phyloP scores from a whole-genome alignment of 202 grass and related monocot genomes.

The Saccharum hybrid region DNA sequence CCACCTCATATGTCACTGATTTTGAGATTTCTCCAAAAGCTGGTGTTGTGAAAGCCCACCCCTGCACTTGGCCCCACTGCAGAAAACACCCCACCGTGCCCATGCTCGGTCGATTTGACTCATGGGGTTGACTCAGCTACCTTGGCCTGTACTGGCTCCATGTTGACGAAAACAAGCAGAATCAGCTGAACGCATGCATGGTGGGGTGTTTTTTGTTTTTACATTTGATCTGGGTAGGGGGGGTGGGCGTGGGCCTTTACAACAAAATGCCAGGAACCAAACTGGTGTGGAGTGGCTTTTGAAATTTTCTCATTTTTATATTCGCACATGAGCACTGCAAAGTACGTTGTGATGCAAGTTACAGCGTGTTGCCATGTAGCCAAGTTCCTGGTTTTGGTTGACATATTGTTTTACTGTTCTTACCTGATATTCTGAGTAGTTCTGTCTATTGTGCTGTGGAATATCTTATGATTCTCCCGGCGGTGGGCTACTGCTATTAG shows the following conservation, averaged over 20 bases:
- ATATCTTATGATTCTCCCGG: neutral
- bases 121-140: neutral
- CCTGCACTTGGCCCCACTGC: neutral
- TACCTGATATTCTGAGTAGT: constrained; percentile 14
- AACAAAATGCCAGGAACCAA: neutral
- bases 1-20: neutral
- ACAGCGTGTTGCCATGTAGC: neutral
- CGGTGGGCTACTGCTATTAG: neutral
- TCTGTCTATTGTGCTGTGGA: neutral
- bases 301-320: neutral
- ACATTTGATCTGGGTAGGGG: neutral
- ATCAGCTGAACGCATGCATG: neutral
- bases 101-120: neutral
- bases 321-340: neutral
- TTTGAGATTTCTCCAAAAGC: neutral
- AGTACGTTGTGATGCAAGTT: neutral
- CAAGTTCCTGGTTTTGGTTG: too few relatives aligned
- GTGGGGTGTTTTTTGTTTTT: neutral
- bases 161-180: neutral
- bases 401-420: neutral
- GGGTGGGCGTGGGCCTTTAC: neutral
- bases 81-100: neutral
- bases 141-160: neutral
- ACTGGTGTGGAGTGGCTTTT: neutral
- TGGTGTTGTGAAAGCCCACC: neutral